These are phyloP conservation scores for Backusella macrospora DNA, from an alignment of 192 early-diverging fungal genomes.

Conservation along the genomic window DNA sequence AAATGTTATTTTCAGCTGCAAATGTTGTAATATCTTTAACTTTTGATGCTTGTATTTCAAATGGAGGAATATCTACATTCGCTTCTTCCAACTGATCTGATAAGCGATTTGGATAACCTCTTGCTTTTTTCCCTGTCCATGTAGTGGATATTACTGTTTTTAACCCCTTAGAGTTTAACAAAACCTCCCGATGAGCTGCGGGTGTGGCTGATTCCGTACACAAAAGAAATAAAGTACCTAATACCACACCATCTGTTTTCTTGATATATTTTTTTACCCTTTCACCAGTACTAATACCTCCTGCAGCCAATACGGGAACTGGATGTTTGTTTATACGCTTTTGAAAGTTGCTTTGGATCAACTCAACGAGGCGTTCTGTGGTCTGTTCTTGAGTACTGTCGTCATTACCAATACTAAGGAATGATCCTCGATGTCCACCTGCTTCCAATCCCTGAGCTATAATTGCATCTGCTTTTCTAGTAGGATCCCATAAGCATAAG, in stretches of 20 bases:
- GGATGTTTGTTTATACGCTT: background rate
- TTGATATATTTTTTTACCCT: background rate
- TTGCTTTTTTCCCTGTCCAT: conserved; percentile 27
- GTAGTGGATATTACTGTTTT: conserved; percentile 11
- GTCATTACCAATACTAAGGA: background rate
- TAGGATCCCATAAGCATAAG: background rate
- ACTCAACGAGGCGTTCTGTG: background rate
- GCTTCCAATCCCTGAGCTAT: conserved; percentile 37
- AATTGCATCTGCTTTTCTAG: conserved; percentile 20
- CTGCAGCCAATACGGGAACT: conserved; percentile 23
- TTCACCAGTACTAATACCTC: conserved; percentile 19
- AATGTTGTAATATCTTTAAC: conserved; percentile 22
- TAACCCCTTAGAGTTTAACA: conserved; percentile 4
- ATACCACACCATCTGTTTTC: conserved; percentile 24
- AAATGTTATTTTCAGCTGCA: conserved; percentile 9
- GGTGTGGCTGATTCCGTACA: conserved; percentile 18
- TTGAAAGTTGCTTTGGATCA: background rate
- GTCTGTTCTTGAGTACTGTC: background rate
- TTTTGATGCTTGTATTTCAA: conserved; percentile 23
- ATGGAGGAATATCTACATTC: conserved; percentile 6
- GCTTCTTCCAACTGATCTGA: background rate
- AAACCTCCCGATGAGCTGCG: background rate
- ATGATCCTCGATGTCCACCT: conserved; percentile 32
- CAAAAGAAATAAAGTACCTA: conserved; percentile 33
- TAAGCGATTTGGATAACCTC: conserved; percentile 25